Evolutionary conservation across 331 rosid species (phyloP).

Genomic region (Rhamnella rubrinervis): DNA sequence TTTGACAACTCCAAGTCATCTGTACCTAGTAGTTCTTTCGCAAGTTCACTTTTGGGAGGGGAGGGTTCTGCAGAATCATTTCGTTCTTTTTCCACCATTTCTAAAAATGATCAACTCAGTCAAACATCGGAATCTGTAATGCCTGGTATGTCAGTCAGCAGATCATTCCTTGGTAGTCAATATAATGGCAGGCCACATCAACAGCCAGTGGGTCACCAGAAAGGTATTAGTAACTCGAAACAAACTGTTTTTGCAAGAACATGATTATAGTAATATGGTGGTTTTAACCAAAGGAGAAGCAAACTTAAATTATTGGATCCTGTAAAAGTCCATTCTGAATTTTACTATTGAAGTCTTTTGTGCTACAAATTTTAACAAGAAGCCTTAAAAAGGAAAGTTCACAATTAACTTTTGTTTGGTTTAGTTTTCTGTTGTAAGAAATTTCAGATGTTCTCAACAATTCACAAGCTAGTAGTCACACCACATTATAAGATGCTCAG

Average conservation of each 20-base stretch:
- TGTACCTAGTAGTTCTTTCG: constrained; percentile 48
- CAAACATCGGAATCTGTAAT: constrained; percentile 59
- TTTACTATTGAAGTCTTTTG: too few relatives aligned
- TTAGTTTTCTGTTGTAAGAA: background rate
- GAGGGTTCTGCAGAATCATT: constrained; percentile 57
- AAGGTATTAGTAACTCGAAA: constrained; percentile 51
- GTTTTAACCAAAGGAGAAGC: background rate
- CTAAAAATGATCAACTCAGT: constrained; percentile 52
- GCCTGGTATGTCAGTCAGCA: constrained; percentile 48
- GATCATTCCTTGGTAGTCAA: constrained; percentile 52
- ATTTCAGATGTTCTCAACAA: too few relatives aligned
- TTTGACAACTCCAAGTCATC: constrained; percentile 54
- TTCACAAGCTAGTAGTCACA: too few relatives aligned
- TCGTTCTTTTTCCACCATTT: constrained; percentile 49
- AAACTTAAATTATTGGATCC: background rate
- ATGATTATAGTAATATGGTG: background rate
- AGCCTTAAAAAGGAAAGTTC: background rate
- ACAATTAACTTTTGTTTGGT: background rate
- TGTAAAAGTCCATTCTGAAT: too few relatives aligned
- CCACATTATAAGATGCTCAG: background rate
- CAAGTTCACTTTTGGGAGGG: constrained; percentile 52
- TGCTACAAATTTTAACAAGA: too few relatives aligned
- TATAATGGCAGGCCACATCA: constrained; percentile 63
- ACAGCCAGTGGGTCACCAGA: constrained; percentile 74
- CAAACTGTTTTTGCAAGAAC: background rate